Conservation (phyloP, 768 basidiomycete species). For the Terana coerulea region DNA sequence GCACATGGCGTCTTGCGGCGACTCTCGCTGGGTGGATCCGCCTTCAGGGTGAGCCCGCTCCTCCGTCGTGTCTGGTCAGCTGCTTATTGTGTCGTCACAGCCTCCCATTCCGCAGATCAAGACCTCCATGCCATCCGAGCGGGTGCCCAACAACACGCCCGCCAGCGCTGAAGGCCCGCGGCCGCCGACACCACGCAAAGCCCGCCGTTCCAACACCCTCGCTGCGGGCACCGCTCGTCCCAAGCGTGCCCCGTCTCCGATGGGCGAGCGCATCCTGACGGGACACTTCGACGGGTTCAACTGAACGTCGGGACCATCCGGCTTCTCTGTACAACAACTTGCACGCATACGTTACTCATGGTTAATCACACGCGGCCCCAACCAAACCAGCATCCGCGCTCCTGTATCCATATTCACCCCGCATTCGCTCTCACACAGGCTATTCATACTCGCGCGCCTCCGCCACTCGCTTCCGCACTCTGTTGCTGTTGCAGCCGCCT, state of each 20-base stretch:
- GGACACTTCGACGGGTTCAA: conserved; percentile 92
- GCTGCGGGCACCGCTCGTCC: conserved; percentile 46
- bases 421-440: too few relatives aligned
- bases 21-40: conserved; percentile 65
- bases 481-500: too few relatives aligned
- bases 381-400: too few relatives aligned
- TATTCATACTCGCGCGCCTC: too few relatives aligned
- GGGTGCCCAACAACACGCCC: conserved; percentile 11
- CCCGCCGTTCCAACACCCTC: conserved; percentile 58
- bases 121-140: not conserved
- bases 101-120: not conserved
- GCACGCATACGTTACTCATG: too few relatives aligned
- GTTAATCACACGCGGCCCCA: too few relatives aligned
- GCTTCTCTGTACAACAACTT: too few relatives aligned
- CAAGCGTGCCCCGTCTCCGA: conserved; percentile 68
- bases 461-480: too few relatives aligned
- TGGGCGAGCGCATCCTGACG: conserved; percentile 89
- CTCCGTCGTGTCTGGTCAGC: not conserved
- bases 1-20: conserved; percentile 70
- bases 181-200: conserved; percentile 29
- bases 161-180: conserved; percentile 8
- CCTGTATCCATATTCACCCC: too few relatives aligned
- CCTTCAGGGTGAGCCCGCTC: conserved; percentile 51
- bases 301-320: conserved; percentile 38
- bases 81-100: not conserved